These are phyloP conservation scores for Kodamaea nitidulidarum DNA, from an alignment of 805 yeast species.

Conservation along the genomic window DNA sequence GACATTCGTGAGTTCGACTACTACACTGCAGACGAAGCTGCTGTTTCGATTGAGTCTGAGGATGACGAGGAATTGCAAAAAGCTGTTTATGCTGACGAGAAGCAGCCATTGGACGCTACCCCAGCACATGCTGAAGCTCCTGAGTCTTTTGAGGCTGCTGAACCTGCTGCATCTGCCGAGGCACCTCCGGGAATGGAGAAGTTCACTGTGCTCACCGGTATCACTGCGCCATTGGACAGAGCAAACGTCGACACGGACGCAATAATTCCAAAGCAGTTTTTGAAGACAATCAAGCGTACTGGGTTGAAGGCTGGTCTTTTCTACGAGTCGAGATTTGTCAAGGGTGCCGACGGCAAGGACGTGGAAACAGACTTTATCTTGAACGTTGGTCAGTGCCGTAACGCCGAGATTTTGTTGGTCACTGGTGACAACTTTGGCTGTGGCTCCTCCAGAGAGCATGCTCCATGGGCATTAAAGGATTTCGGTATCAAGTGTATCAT, in stretches of 20 bases:
- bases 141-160: conserved; percentile 5
- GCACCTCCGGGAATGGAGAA: conserved; percentile 60
- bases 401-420: conserved; percentile 79
- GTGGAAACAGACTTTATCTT: conserved; percentile 85
- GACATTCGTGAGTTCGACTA: conserved; percentile 83
- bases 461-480: conserved; percentile 98
- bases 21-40: conserved; percentile 56
- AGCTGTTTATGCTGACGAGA: conserved; percentile 70
- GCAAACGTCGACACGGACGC: conserved; percentile 98
- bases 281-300: conserved; percentile 96
- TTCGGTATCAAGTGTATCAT: conserved; percentile 94
- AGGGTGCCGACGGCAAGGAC: conserved; percentile 64
- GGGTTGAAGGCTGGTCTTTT: conserved; percentile 86
- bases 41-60: conserved; percentile 46
- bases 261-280: conserved; percentile 96
- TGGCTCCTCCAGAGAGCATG: conserved; percentile 98
- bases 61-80: conserved; percentile 58
- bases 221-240: conserved; percentile 91
- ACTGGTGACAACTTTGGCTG: conserved; percentile 98
- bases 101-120: conserved; percentile 55
- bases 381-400: conserved; percentile 77
- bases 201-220: conserved; percentile 71
- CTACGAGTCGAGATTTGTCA: conserved; percentile 77
- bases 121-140: conserved; percentile 26
- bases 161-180: conserved; percentile 13